These are phyloP conservation scores for Pinus taeda DNA, from an alignment of 75 land plant species.

Conservation along the genomic window DNA sequence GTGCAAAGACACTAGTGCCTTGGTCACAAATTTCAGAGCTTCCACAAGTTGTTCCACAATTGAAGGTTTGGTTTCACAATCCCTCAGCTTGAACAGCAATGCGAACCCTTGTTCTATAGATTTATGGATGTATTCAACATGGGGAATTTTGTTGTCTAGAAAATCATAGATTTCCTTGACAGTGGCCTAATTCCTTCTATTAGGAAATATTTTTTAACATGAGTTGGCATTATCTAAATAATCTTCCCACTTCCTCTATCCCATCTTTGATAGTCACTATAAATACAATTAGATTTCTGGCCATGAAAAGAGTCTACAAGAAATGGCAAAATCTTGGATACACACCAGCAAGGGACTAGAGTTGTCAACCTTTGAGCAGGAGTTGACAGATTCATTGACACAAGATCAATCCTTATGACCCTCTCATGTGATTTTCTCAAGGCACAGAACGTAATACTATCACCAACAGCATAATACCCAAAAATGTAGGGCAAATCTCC, in stretches of 20 bases:
- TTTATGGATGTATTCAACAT: conserved; percentile 1
- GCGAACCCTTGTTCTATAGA: conserved; percentile 14
- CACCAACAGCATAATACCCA: conserved; percentile 16
- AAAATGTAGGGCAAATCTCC: conserved; percentile 19
- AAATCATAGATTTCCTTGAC: conserved; percentile 22
- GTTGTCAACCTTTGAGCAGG: conserved; percentile 15
- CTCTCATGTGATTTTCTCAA: conserved; percentile 12
- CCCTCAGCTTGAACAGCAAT: conserved; percentile 21
- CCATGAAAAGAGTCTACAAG: conserved; percentile 9
- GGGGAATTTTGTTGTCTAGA: conserved; percentile 13
- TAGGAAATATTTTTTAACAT: conserved; percentile 15
- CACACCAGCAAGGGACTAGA: conserved; percentile 17
- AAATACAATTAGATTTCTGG: background rate
- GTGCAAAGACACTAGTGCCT: conserved; percentile 21
- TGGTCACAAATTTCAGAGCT: conserved; percentile 22
- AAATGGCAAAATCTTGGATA: conserved; percentile 9
- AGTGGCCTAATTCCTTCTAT: conserved; percentile 18
- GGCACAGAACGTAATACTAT: conserved; percentile 20
- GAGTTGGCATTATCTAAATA: conserved; percentile 12
- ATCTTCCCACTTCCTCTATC: conserved; percentile 16
- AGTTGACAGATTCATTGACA: conserved; percentile 11
- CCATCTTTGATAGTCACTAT: conserved; percentile 16
- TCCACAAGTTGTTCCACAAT: conserved; percentile 17
- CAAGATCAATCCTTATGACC: conserved; percentile 7
- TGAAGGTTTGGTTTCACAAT: background rate